Evolutionary conservation across 2,329 filamentous ascomycete species (phyloP), one percentile per base, ranked within the genome.

Genomic region (Fonsecaea erecta): DNA sequence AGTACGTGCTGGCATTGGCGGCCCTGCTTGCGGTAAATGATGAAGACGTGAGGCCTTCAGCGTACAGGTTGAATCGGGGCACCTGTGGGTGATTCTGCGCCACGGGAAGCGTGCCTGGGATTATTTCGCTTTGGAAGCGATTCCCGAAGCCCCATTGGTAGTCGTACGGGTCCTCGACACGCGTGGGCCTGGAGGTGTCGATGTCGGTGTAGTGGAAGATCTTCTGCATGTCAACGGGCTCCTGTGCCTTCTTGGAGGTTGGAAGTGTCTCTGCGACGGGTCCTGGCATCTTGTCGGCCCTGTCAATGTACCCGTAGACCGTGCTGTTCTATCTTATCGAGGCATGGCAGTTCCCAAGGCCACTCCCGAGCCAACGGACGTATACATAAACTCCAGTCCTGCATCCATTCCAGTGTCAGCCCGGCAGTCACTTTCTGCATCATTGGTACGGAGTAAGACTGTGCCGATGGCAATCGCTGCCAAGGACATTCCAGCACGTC

Each of bases 1-100:
- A 77, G 84, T 84, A 86, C 64, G 84, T 79, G 71, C 86, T 84
- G 73, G 84, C 83, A 74, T 86, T 86, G 73, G 82, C 80, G 71
- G 81, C 77, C 52, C 84, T 79, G 5, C 84, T 83, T 16, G 84
- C 84, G 54, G 84, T 83, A 73, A 87, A 87, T 34, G 84, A 83
- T 2, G 84, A 86, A 21, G 84, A 84, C n/a, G 84, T 86, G 3
- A 86, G 78, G 73, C 86, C 75, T 24, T 65, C 74, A 1, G 74
- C 71, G 35, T 76, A 76, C 5, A 78, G 60, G 1, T 75, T 75
- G 37, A 75, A 77, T 1, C 73, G 73, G 40, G 75, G 74, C 46
- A 73, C 73, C 8, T 75, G 74, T 24, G 76, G 76, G 51, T 65
- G 75, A 64, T 77, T 77, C 60, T 77, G 76, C 43, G 75, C 75